These are phyloP conservation scores for Sesbania bispinosa DNA, from an alignment of 306 rosid species.

Conservation along the genomic window DNA sequence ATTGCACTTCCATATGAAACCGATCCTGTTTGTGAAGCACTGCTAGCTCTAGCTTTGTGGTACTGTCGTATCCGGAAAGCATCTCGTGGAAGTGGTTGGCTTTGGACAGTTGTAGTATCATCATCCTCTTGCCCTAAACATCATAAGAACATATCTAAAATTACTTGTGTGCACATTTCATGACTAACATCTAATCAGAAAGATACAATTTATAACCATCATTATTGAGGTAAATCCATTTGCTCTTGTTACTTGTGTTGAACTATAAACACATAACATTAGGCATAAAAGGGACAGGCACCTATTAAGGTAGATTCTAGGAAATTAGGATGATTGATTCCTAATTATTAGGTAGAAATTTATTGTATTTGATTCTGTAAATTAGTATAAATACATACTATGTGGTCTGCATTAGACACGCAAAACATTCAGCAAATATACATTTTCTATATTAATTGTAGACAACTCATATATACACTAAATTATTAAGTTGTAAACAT, in stretches of 20 bases:
- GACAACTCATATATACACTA: neutral
- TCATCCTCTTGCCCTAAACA: conserved; percentile 77
- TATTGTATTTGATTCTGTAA: too few relatives aligned
- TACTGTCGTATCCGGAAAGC: conserved; percentile 82
- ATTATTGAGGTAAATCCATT: neutral
- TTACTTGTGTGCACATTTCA: neutral
- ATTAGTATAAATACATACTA: too few relatives aligned
- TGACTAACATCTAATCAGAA: neutral
- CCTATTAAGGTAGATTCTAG: neutral
- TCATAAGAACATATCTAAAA: neutral
- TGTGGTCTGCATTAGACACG: too few relatives aligned
- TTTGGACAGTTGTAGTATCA: conserved; percentile 68
- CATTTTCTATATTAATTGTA: too few relatives aligned
- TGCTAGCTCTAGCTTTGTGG: conserved; percentile 69
- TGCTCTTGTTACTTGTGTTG: neutral
- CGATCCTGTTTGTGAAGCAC: conserved; percentile 88
- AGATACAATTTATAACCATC: neutral
- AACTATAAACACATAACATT: neutral
- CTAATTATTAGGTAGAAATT: too few relatives aligned
- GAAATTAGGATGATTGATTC: too few relatives aligned
- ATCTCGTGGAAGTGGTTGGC: conserved; percentile 86
- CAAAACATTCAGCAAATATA: too few relatives aligned
- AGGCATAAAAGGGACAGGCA: neutral
- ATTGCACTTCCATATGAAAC: conserved; percentile 88
- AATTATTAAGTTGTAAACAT: neutral